These are phyloP conservation scores for Exophiala calicioides DNA, from an alignment of 2,329 filamentous ascomycete species.

Conservation along the genomic window DNA sequence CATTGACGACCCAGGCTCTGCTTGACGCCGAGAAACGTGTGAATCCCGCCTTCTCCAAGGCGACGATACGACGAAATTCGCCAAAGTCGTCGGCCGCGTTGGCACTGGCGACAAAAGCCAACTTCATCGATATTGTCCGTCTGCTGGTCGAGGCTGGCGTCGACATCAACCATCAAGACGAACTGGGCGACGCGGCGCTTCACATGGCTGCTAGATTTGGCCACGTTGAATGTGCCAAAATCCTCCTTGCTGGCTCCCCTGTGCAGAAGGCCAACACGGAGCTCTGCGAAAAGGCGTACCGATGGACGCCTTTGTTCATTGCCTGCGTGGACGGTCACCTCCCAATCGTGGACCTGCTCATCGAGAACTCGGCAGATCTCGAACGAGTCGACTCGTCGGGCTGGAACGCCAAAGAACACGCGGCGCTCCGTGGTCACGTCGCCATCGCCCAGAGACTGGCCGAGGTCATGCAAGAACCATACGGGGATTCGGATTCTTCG, in stretches of 20 bases:
- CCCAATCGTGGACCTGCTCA: conserved; percentile 71
- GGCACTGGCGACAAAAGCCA: conserved; percentile 82
- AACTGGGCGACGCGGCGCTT: conserved; percentile 84
- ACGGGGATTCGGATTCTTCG: conserved; percentile 32
- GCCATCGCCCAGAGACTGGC: conserved; percentile 72
- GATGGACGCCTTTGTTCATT: conserved; percentile 94
- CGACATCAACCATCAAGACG: conserved; percentile 90
- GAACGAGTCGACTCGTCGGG: conserved; percentile 79
- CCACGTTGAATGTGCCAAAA: conserved; percentile 74
- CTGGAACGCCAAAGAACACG: conserved; percentile 93
- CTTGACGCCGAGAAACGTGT: conserved; percentile 79
- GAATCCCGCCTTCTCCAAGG: conserved; percentile 55
- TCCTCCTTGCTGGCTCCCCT: conserved; percentile 69
- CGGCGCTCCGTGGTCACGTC: conserved; percentile 84
- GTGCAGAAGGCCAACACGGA: conserved; percentile 75
- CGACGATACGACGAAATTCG: conserved; percentile 66
- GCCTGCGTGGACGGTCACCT: conserved; percentile 86
- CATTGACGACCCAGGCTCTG: conserved; percentile 77
- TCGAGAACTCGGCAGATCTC: conserved; percentile 75
- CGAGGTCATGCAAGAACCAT: conserved; percentile 51
- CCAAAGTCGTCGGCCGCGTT: conserved; percentile 86
- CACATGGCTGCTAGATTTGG: conserved; percentile 90
- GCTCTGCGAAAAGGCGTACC: conserved; percentile 77
- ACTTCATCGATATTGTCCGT: conserved; percentile 80
- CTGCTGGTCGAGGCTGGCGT: conserved; percentile 87